A percentile compares a stretch with the other conserved stretches of the same genome.
Evolutionary conservation across 2,329 filamentous ascomycete genomes (phyloP).

Genomic region (Beauveria sp.): DNA sequence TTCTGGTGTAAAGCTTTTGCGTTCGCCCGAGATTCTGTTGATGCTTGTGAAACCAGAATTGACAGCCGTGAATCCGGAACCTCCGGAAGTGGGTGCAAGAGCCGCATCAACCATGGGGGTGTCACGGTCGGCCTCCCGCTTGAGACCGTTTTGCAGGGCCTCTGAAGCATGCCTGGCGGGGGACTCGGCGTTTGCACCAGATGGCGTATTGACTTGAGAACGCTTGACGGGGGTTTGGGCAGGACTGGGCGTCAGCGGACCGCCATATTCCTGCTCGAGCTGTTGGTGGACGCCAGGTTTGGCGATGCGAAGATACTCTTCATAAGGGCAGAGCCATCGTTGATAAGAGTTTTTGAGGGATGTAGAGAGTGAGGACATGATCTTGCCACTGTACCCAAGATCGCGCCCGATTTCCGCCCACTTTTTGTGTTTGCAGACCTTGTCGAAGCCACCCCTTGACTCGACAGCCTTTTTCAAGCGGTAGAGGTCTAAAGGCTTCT

Average conservation of each 20-base stretch:
- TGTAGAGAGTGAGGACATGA: conserved; percentile 97
- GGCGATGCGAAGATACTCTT: conserved; percentile 83
- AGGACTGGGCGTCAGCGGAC: conserved; percentile 73
- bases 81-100: conserved; percentile 31
- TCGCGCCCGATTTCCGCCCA: conserved; percentile 98
- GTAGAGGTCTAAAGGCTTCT: conserved; percentile 91
- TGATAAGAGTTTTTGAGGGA: conserved; percentile 98
- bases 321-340: conserved; percentile 92
- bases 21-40: conserved; percentile 41
- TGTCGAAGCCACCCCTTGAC: conserved; percentile 86
- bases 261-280: conserved; percentile 85
- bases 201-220: conserved; percentile 51
- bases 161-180: conserved; percentile 54
- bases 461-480: conserved; percentile 96
- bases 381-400: conserved; percentile 96
- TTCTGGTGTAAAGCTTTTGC: conserved; percentile 54
- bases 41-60: conserved; percentile 59
- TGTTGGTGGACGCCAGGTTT: conserved; percentile 97
- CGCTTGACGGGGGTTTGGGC: conserved; percentile 64
- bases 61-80: conserved; percentile 40
- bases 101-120: conserved; percentile 40
- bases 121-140: conserved; percentile 40
- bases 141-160: conserved; percentile 39
- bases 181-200: conserved; percentile 54
- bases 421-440: conserved; percentile 95